Evolutionary conservation across 1,284 basidiomycete species (phyloP).

Genomic region (Ganoderma meredithae): DNA sequence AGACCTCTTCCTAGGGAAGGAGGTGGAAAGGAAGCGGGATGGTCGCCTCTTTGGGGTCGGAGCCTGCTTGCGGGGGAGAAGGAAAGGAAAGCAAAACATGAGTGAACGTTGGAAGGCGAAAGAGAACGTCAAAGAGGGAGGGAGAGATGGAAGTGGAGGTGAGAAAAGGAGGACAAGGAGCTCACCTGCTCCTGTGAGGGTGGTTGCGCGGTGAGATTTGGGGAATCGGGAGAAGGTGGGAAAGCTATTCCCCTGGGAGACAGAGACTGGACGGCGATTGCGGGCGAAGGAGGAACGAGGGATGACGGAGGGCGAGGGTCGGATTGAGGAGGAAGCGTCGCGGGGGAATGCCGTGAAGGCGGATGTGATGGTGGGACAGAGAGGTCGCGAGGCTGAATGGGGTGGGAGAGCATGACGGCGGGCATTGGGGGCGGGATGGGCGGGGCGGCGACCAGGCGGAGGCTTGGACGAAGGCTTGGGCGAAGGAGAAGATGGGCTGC

Average conservation of each 20-base stretch:
- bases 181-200: constrained; percentile 39
- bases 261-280: constrained; percentile 32
- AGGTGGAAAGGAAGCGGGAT: constrained; percentile 40
- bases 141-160: constrained; percentile 14
- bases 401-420: constrained; percentile 51
- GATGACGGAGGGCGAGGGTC: constrained; percentile 23
- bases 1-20: constrained; percentile 36
- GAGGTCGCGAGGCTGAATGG: constrained; percentile 47
- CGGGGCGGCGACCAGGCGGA: constrained; percentile 20
- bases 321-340: constrained; percentile 23
- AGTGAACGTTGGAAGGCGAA: constrained; percentile 13
- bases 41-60: constrained; percentile 38
- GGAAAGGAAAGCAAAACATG: constrained; percentile 12
- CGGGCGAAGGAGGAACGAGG: constrained; percentile 29
- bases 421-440: constrained; percentile 5
- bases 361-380: constrained; percentile 34
- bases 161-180: constrained; percentile 13
- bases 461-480: constrained; percentile 13
- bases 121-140: constrained; percentile 15
- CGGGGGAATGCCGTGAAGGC: constrained; percentile 25
- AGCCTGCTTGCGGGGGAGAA: constrained; percentile 27
- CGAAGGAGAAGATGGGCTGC: constrained; percentile 19
- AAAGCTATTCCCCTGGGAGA: constrained; percentile 23
- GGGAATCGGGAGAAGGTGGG: constrained; percentile 17
- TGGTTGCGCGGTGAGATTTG: constrained; percentile 13